Percentiles rank a stretch among this genome's conserved stretches.
Conservation (phyloP, 2,329 filamentous ascomycete species). For the Phyllosticta citriasiana region DNA sequence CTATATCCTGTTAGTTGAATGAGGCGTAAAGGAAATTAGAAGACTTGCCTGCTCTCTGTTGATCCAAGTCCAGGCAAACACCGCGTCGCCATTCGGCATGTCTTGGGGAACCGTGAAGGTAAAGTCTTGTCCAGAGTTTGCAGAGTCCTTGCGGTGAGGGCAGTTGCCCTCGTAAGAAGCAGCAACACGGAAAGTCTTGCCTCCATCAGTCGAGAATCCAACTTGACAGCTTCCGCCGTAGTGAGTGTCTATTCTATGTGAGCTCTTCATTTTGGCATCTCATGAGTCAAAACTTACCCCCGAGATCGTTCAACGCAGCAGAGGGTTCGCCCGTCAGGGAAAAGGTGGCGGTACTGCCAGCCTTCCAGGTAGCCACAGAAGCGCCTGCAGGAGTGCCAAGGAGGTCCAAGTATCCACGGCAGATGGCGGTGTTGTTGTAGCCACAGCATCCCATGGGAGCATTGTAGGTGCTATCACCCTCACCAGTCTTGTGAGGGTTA, state of each 20-base stretch:
- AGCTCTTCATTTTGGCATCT: background rate
- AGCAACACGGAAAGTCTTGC: slow-evolving; percentile 35
- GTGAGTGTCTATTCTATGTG: slow-evolving; percentile 26
- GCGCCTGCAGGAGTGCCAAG: slow-evolving; percentile 8
- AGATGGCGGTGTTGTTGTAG: slow-evolving; percentile 1
- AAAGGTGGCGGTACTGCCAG: slow-evolving; percentile 2
- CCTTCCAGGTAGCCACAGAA: slow-evolving; percentile 6
- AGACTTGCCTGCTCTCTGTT: slow-evolving; percentile 31
- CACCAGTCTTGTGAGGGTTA: slow-evolving; percentile 4
- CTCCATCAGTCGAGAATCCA: slow-evolving; percentile 34
- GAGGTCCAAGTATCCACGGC: slow-evolving; percentile 6
- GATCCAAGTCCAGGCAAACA: slow-evolving; percentile 40
- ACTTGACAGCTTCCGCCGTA: slow-evolving; percentile 39
- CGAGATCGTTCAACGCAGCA: slow-evolving; percentile 1
- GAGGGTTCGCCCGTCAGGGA: slow-evolving; percentile 5
- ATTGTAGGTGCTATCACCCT: slow-evolving; percentile 2
- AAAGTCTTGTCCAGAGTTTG: slow-evolving; percentile 33
- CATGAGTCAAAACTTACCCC: background rate
- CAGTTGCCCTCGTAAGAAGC: slow-evolving; percentile 39
- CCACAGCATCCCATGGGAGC: slow-evolving; percentile 9
- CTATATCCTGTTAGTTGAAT: slow-evolving; percentile 8
- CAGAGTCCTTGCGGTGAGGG: slow-evolving; percentile 29
- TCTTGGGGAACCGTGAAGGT: slow-evolving; percentile 36
- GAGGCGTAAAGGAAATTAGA: slow-evolving; percentile 26
- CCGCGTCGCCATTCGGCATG: slow-evolving; percentile 29